Evolutionary conservation across 2,329 filamentous ascomycete species (phyloP).

Genomic region (Tolypocladium album): DNA sequence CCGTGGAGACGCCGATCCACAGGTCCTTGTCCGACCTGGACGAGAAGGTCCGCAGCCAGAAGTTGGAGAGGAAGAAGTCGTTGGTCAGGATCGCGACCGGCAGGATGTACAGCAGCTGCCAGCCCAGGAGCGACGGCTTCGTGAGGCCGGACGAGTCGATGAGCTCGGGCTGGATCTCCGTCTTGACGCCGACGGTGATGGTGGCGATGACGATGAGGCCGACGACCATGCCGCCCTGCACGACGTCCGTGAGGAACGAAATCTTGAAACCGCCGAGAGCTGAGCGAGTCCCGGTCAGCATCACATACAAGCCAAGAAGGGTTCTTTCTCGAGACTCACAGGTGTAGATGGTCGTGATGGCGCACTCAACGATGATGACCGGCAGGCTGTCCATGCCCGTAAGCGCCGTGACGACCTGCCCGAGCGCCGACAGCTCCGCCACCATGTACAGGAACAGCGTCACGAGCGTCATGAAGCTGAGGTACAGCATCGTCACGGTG

Average conservation of each 20-base stretch:
- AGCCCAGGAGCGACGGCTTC: slow-evolving; percentile 61
- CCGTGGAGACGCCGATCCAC: slow-evolving; percentile 61
- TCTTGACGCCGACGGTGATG: slow-evolving; percentile 67
- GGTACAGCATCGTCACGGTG: slow-evolving; percentile 54
- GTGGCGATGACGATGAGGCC: slow-evolving; percentile 65
- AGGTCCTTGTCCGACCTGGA: slow-evolving; percentile 71
- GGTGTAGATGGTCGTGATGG: slow-evolving; percentile 73
- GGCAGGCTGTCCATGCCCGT: slow-evolving; percentile 67
- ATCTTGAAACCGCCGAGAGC: slow-evolving; percentile 74
- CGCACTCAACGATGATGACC: slow-evolving; percentile 66
- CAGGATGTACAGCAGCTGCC: slow-evolving; percentile 79
- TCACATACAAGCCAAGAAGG: rapidly evolving
- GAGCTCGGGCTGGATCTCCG: slow-evolving; percentile 57
- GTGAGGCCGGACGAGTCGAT: slow-evolving; percentile 60
- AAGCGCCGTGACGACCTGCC: slow-evolving; percentile 65
- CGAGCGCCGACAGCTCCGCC: slow-evolving; percentile 68
- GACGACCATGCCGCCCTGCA: slow-evolving; percentile 71
- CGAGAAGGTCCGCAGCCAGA: slow-evolving; percentile 77
- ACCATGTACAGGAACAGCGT: slow-evolving; percentile 85
- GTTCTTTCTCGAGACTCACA: slow-evolving; percentile 32
- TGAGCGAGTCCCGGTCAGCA: slow-evolving; percentile 18
- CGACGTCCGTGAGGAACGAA: slow-evolving; percentile 73
- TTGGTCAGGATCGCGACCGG: slow-evolving; percentile 74
- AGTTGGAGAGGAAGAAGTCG: slow-evolving; percentile 76
- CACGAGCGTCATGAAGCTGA: slow-evolving; percentile 68